Conservation (phyloP, 2,329 filamentous ascomycete species). For the Calonectria hongkongensis region DNA sequence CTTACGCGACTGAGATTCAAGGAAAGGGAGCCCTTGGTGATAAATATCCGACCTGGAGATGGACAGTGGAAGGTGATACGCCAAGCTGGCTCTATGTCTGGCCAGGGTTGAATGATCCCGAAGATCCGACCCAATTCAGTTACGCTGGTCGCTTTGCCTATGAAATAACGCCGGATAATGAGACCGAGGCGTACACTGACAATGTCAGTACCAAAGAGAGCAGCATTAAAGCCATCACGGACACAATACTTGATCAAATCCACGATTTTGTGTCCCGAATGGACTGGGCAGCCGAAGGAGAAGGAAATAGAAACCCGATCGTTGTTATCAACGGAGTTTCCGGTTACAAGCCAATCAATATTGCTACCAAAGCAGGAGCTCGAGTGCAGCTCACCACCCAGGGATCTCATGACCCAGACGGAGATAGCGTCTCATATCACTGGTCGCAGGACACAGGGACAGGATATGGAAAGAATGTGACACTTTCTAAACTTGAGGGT, state of each 20-base stretch:
- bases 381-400: conserved; percentile 7
- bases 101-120: conserved; percentile 21
- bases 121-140: not conserved
- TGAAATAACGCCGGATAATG: not conserved
- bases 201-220: not conserved
- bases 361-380: not conserved
- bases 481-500: not conserved
- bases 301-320: conserved; percentile 9
- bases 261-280: conserved; percentile 14
- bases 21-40: conserved; percentile 10
- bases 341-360: not conserved
- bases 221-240: conserved; percentile 5
- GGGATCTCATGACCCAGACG: conserved; percentile 3
- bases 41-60: conserved; percentile 13
- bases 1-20: conserved; percentile 3
- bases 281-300: conserved; percentile 10
- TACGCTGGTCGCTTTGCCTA: not conserved
- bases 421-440: not conserved
- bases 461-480: not conserved
- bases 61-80: conserved; percentile 11
- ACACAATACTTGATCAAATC: not conserved
- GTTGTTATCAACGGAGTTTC: not conserved
- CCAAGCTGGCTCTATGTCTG: conserved; percentile 8
- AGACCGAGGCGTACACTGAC: not conserved
- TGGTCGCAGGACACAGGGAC: conserved; percentile 8